phyloP scores from a whole-genome alignment of 2,329 filamentous ascomycete species.

The Colletotrichum filicis region DNA sequence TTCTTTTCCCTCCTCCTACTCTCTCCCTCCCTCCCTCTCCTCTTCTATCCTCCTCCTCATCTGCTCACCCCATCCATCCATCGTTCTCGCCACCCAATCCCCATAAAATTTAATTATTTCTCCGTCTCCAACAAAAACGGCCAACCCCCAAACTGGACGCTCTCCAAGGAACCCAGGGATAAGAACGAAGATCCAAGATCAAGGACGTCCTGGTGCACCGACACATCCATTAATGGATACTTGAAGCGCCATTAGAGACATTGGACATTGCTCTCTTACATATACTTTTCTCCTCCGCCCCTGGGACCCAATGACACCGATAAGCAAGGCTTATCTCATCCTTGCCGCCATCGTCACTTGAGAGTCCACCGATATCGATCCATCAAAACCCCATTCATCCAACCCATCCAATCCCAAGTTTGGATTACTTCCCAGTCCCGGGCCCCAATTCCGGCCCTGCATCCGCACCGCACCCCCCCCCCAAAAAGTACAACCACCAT shows the following conservation, averaged over 20 bases:
- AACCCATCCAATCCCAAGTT: slow-evolving; percentile 31
- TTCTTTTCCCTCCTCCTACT: slow-evolving; percentile 6
- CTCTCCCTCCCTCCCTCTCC: neutral
- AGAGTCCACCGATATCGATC: slow-evolving; percentile 45
- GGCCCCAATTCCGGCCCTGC: slow-evolving; percentile 24
- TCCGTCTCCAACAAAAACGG: slow-evolving; percentile 11
- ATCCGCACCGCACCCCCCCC: slow-evolving; percentile 9
- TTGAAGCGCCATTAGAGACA: slow-evolving; percentile 20
- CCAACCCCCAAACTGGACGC: neutral
- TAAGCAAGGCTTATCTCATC: slow-evolving; percentile 69
- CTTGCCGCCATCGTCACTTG: slow-evolving; percentile 64
- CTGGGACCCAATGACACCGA: slow-evolving; percentile 63
- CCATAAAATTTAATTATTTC: neutral
- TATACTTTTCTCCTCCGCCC: slow-evolving; percentile 25
- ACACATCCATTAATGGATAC: slow-evolving; percentile 15
- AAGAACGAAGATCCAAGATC: neutral
- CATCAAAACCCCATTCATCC: slow-evolving; percentile 19
- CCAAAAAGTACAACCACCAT: slow-evolving; percentile 13
- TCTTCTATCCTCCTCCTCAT: slow-evolving; percentile 14
- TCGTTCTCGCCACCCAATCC: slow-evolving; percentile 26
- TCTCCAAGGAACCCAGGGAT: neutral
- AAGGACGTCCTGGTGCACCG: slow-evolving; percentile 6
- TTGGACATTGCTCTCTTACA: slow-evolving; percentile 31
- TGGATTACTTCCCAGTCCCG: slow-evolving; percentile 27
- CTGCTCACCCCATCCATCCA: slow-evolving; percentile 14